Conservation (phyloP, 495 filamentous ascomycete genomes). For the Tuber melanosporum region DNA sequence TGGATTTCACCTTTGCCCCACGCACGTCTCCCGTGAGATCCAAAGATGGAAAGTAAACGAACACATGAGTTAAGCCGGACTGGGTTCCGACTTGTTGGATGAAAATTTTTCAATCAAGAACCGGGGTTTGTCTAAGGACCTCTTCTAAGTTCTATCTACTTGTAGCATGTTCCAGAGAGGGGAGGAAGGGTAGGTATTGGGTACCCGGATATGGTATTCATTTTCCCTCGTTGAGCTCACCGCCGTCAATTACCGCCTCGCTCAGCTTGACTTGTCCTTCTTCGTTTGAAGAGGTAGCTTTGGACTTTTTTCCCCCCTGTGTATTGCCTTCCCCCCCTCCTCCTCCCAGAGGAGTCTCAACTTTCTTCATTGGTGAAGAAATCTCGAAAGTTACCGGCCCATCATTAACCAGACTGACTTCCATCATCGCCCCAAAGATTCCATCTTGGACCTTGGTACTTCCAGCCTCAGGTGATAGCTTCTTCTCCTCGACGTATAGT, state of each 20-base stretch:
- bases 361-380: constrained; percentile 14
- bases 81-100: background rate
- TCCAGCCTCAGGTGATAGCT: constrained; percentile 15
- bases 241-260: background rate
- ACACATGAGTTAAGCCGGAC: background rate
- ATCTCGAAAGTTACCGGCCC: constrained; percentile 66
- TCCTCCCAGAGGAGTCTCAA: background rate
- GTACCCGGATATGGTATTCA: background rate
- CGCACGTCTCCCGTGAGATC: background rate
- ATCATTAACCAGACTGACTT: constrained; percentile 87
- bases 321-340: constrained; percentile 5
- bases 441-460: constrained; percentile 67
- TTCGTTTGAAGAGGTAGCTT: background rate
- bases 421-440: constrained; percentile 98
- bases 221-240: background rate
- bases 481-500: constrained; percentile 60
- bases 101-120: background rate
- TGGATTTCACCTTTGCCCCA: background rate
- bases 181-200: background rate
- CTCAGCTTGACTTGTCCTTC: background rate
- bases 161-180: background rate
- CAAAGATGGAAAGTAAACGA: background rate
- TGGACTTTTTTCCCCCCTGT: background rate
- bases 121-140: background rate
- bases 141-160: background rate